Evolutionary conservation across 139 green algal species (phyloP), one percentile per base, ranked within the genome.

Genomic region (Eudorina sp.): DNA sequence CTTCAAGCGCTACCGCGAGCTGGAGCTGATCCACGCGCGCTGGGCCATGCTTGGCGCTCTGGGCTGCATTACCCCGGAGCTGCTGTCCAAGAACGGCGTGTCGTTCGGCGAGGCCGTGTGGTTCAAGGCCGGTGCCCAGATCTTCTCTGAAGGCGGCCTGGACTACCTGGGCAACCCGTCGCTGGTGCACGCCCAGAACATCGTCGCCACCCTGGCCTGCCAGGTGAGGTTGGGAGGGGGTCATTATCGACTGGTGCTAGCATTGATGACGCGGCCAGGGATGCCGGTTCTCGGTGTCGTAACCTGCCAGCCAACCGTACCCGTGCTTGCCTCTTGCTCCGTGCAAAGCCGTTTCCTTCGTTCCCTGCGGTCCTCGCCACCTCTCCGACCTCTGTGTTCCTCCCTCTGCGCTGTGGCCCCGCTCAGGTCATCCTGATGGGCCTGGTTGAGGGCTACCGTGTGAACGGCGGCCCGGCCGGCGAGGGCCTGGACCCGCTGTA

Each of bases 41-140:
- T 99, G 98, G 98, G 98, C 98, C 48, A 98, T 99, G 96, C 95
- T 99, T 14, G 98, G 97, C 66, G 94, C 95, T 41, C 92, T 98
- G 51, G 96, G 96, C 85, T 97, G 93, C 92, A 58, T 97, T 31
- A 90, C 78, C 46, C 89, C 91, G 58, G 91, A 95, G 91, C 88
- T 95, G 76, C 89, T 94, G 82, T 69, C 90, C 38, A 88, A 83
- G 45, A 86, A 90, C 84, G 86, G 89, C 83, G 90, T 93, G 43
- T 46, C 89, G 31, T 97, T 98, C 76, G 92, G 91, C 62, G 96
- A 99, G 93, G 91, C 96, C 69, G 93, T 98, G 55, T 99, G 97
- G 97, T 99, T 98, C 95, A 99, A 99, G 96, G 97, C 96, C 89
- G 97, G 97, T 62, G 93, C 96, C 73, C 92, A 96, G 91, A 99